phyloP scores from a whole-genome alignment of 2,329 filamentous ascomycete species.

The Nemania serpens region DNA sequence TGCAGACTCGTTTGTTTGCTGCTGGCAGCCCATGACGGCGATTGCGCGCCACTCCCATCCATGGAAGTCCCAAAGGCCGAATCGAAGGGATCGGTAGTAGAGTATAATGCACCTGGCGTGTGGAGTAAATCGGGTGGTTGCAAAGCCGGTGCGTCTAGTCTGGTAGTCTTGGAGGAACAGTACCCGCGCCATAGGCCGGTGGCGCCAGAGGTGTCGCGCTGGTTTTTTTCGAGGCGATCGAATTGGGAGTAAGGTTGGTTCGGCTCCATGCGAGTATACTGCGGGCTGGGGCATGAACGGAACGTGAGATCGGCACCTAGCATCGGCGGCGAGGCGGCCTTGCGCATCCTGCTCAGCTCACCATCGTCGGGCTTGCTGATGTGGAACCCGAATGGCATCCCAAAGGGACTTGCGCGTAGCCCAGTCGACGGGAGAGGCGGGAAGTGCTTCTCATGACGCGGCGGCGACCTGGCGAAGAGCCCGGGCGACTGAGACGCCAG shows the following conservation, averaged over 20 bases:
- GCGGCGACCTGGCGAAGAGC: slow-evolving; percentile 30
- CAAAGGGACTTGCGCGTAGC: slow-evolving; percentile 48
- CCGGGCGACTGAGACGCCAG: slow-evolving; percentile 34
- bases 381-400: slow-evolving; percentile 50
- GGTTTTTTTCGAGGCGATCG: slow-evolving; percentile 51
- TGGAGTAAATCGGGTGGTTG: slow-evolving; percentile 55
- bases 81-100: slow-evolving; percentile 50
- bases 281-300: slow-evolving; percentile 80
- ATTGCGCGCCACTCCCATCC: slow-evolving; percentile 49
- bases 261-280: slow-evolving; percentile 81
- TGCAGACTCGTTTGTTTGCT: slow-evolving; percentile 28
- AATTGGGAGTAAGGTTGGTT: slow-evolving; percentile 63
- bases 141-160: slow-evolving; percentile 48
- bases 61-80: slow-evolving; percentile 46
- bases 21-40: slow-evolving; percentile 37
- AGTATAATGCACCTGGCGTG: slow-evolving; percentile 53
- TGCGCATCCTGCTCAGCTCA: slow-evolving; percentile 52
- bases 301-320: slow-evolving; percentile 81
- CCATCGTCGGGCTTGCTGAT: slow-evolving; percentile 46
- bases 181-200: slow-evolving; percentile 79
- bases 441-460: slow-evolving; percentile 28
- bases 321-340: slow-evolving; percentile 78
- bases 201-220: slow-evolving; percentile 60
- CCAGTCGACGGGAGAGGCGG: slow-evolving; percentile 43
- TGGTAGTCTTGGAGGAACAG: slow-evolving; percentile 52